Base-by-base conservation (phyloP, 345 rosid species). In the Linum trigynum region DNA sequence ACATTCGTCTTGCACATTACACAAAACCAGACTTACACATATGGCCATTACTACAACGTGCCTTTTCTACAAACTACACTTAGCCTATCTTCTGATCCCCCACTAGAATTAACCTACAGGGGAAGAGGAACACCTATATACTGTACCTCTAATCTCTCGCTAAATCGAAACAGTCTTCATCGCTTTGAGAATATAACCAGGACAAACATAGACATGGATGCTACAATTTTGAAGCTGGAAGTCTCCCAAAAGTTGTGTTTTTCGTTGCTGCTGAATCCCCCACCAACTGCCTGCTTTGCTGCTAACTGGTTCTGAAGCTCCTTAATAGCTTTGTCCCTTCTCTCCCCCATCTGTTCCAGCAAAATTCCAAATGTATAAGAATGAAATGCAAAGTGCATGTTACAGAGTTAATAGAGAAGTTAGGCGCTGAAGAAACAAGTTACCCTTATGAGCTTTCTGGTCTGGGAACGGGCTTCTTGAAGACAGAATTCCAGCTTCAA, bases 401-500 rank as follows among this genome's bases (percentile, higher is more conserved):
- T 43, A 56, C n/a, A 69, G 40, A 40, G 39, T 5, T 23, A 23
- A 23, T 23, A 23, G 32, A 1, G 50, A 43, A 43, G 50, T 3
- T 43, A 43, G 14, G 53, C 14, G 12, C 14, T 48, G 1, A 14
- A 12, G 9, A 48, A 48, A 48, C 12, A 1, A 10, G 53, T 72
- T 78, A 86, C 98, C 89, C 90, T 78, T 15, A 82, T 94, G 53
- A 90, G 94, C 74, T 84, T 92, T 69, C 88, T 79, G 16, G 86
- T 85, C 80, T 86, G 98, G 68, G 87, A 66, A 69, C 85, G 91
- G 61, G 94, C 84, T 76, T 92, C 96, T 35, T 88, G 97, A 65
- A 90, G 91, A 81, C 90, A 90, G 74, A 92, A 90, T 63, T 90
- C 98, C 76, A 92, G 67, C 81, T 85, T 92, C 83, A 89, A 69